These are phyloP conservation scores for Iris macrosiphon DNA, from an alignment of 106 monocot species.

Conservation along the genomic window DNA sequence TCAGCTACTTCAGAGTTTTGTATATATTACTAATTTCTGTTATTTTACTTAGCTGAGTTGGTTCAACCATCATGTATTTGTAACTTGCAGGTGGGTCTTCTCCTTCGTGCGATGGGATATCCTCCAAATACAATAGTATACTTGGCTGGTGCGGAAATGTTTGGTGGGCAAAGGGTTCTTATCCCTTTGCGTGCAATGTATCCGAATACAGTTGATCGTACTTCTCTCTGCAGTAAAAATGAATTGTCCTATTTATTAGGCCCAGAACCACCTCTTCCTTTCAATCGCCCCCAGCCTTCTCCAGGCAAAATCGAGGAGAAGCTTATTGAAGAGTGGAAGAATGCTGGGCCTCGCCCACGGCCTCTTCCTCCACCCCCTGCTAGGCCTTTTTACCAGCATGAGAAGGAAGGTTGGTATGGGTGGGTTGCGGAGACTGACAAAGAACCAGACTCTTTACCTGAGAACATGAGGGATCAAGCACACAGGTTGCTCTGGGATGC, in stretches of 20 bases:
- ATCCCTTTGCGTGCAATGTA: slow-evolving; percentile 74
- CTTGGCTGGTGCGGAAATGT: slow-evolving; percentile 77
- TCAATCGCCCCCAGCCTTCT: slow-evolving; percentile 23
- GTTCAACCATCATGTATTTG: no score
- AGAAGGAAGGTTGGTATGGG: slow-evolving; percentile 94
- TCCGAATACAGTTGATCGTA: slow-evolving; percentile 63
- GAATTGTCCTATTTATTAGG: slow-evolving; percentile 47
- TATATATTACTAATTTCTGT: no score
- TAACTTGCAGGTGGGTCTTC: slow-evolving; percentile 64
- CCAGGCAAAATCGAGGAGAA: slow-evolving; percentile 49
- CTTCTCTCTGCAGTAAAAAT: slow-evolving; percentile 55
- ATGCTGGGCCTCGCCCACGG: slow-evolving; percentile 60
- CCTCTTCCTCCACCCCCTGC: slow-evolving; percentile 87
- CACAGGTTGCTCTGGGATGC: slow-evolving; percentile 91
- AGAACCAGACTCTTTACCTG: slow-evolving; percentile 53
- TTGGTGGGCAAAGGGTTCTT: slow-evolving; percentile 74
- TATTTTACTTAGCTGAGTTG: no score
- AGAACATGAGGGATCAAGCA: slow-evolving; percentile 55
- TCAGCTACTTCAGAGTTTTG: no score
- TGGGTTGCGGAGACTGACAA: slow-evolving; percentile 56
- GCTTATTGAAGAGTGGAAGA: slow-evolving; percentile 70
- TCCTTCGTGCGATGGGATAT: slow-evolving; percentile 75
- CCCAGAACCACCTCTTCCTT: slow-evolving; percentile 54
- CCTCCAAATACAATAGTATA: slow-evolving; percentile 69
- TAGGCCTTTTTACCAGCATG: slow-evolving; percentile 65